Evolutionary conservation across 352 stramenopile genomes (phyloP), one percentile per base, ranked within the genome.

Genomic region (Phytophthora europaea): DNA sequence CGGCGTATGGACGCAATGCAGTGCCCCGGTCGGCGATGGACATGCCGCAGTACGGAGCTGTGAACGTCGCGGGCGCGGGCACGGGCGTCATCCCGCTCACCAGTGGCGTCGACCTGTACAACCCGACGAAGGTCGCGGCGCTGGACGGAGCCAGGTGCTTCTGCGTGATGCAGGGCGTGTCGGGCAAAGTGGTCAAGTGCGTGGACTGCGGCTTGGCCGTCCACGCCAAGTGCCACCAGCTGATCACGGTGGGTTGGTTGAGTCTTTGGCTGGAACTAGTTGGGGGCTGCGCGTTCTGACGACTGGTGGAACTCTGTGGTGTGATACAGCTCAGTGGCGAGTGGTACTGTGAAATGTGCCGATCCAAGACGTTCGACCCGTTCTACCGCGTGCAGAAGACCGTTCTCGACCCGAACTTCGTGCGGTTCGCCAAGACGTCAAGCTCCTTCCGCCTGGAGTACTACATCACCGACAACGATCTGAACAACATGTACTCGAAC

Each of bases 191-290:
- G 43, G 65, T 93, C 52, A 75, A 73, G 51, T 96, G 89, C 65
- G 36, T 67, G 8, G 68, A 78, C 15, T 96, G 89, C 51, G 67
- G 69, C 2, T 65, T 88, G n/a, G 48, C 45, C n/a, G 87, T 94
- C 22, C 89, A 96, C 72, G 84, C 82, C 56, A 94, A 94, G 55
- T 96, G 88, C 60, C 85, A 94, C 55, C 86, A 94, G 66, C 72
- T 93, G 53, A 72, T 87, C 61, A 81, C 79, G 70, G 83, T 92
- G 57, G 7, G 70, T 18, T 52, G 10, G 26, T 31, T 31, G 28
- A 31, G 28, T 31, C 5, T 45, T 45, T 18, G 33, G 34, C 26
- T 36, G 36, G n/a, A 45, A 4, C 28, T 64, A 33, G 53, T 16
- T 31, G 43, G 0, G n/a, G 33, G 34, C 34, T 12, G 6, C 34